These are phyloP conservation scores for Lichtheimia corymbifera DNA, from an alignment of 371 early-diverging fungal species.

Conservation along the genomic window DNA sequence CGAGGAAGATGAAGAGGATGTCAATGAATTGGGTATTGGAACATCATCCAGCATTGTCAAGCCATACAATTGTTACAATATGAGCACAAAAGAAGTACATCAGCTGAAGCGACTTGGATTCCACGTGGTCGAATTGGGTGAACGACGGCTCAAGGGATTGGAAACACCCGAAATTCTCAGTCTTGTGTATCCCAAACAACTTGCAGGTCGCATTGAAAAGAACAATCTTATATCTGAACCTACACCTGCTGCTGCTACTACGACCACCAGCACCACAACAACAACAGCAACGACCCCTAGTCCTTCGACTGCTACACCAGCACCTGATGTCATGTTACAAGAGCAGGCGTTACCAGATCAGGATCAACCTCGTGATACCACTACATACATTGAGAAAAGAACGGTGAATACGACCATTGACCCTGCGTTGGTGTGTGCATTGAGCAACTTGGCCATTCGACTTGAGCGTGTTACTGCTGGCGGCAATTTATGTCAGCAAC, in stretches of 20 bases:
- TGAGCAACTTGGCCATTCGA: conserved; percentile 41
- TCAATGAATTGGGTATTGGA: not conserved
- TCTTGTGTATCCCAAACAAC: conserved; percentile 69
- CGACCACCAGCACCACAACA: not conserved
- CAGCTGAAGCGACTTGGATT: conserved; percentile 74
- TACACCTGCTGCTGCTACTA: not conserved
- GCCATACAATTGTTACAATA: conserved; percentile 6
- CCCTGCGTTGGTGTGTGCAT: conserved; percentile 33
- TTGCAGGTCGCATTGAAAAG: conserved; percentile 49
- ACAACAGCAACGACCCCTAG: not conserved
- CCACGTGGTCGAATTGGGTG: conserved; percentile 76
- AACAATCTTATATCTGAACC: conserved; percentile 20
- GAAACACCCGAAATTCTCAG: conserved; percentile 87
- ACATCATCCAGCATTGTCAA: not conserved
- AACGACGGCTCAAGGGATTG: conserved; percentile 85
- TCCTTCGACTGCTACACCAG: not conserved
- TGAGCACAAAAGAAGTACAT: conserved; percentile 42
- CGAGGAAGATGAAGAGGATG: conserved; percentile 1
- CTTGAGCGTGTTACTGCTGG: conserved; percentile 46
- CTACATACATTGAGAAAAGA: too few species aligned
- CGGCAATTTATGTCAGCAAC: conserved; percentile 17
- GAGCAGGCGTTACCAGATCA: too few species aligned
- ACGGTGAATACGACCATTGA: conserved; percentile 29
- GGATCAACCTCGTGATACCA: too few species aligned
- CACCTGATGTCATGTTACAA: not conserved